phyloP scores from a whole-genome alignment of 2,329 filamentous ascomycete species.

The Didymella exigua region DNA sequence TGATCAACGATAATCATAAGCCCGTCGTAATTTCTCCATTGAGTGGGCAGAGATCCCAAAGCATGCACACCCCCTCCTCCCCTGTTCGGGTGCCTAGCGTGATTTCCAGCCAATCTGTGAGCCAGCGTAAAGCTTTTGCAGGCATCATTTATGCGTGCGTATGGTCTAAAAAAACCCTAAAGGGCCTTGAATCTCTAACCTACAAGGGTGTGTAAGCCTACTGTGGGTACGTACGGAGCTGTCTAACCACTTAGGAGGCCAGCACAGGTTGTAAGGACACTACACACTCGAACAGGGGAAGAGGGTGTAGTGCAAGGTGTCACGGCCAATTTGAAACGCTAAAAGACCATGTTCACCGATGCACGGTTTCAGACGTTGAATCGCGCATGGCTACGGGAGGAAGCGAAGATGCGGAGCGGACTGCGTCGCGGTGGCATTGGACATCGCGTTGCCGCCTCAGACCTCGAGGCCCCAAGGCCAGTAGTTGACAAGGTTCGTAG shows the following conservation, averaged over 20 bases:
- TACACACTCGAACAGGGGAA: too few species aligned
- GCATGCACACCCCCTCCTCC: too few species aligned
- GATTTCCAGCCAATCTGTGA: too few species aligned
- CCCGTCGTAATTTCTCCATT: constrained; percentile 6
- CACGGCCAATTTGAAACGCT: neutral
- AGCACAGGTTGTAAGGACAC: too few species aligned
- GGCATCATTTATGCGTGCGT: too few species aligned
- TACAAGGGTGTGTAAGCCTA: too few species aligned
- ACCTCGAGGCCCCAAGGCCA: neutral
- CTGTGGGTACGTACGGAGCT: too few species aligned
- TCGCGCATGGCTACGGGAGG: constrained; percentile 6
- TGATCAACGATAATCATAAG: neutral
- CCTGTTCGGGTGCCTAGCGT: too few species aligned
- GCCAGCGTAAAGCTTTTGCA: too few species aligned
- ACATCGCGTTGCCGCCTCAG: neutral
- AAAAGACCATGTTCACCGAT: neutral
- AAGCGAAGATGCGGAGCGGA: neutral
- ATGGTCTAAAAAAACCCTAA: too few species aligned
- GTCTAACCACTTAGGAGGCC: too few species aligned
- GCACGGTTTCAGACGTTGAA: constrained; percentile 15
- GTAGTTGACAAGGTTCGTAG: neutral
- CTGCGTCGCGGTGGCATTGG: constrained; percentile 3
- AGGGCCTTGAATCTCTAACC: too few species aligned
- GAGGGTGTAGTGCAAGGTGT: neutral
- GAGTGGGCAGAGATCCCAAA: neutral